These are phyloP conservation scores for Wallacemonas sp. DNA, from an alignment of 208 protist genomes.

Conservation along the genomic window DNA sequence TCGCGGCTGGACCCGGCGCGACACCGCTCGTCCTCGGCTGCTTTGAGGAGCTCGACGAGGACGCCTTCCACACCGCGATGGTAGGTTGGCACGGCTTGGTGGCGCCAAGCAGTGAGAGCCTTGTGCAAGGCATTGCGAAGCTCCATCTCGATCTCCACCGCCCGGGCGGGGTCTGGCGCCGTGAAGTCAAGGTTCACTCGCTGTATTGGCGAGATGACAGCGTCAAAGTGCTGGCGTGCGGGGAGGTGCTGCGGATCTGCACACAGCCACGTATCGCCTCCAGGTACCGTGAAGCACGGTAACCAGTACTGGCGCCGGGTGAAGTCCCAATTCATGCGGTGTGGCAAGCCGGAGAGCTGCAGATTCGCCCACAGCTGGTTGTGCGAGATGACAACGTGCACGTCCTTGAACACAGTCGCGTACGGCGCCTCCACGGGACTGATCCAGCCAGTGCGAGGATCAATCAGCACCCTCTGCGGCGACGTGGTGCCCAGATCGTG, in stretches of 20 bases:
- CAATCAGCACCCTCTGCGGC: conserved; percentile 56
- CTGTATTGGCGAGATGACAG: conserved; percentile 55
- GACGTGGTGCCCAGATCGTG: conserved; percentile 38
- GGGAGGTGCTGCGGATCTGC: not conserved
- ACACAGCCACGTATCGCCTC: not conserved
- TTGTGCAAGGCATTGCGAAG: conserved; percentile 38
- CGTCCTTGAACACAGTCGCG: conserved; percentile 54
- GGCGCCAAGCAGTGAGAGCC: conserved; percentile 65
- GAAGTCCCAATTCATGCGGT: conserved; percentile 82
- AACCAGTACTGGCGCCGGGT: conserved; percentile 54
- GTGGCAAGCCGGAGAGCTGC: conserved; percentile 71
- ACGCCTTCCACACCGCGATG: conserved; percentile 57
- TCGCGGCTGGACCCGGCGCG: conserved; percentile 36
- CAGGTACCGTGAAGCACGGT: conserved; percentile 49
- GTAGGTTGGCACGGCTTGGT: conserved; percentile 46
- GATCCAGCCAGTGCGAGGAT: conserved; percentile 59
- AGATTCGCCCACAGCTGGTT: conserved; percentile 82
- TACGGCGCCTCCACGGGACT: conserved; percentile 45
- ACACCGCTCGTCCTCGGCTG: conserved; percentile 61
- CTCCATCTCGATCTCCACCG: conserved; percentile 60
- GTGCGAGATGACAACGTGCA: conserved; percentile 72
- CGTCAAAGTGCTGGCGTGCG: conserved; percentile 2
- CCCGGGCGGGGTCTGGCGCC: conserved; percentile 30
- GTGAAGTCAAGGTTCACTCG: conserved; percentile 52
- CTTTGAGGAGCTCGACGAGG: conserved; percentile 50